Evolutionary conservation across 2,329 filamentous ascomycete genomes (phyloP), one percentile per base, ranked within the genome.

Genomic region (Pseudogymnoascus pannorum): DNA sequence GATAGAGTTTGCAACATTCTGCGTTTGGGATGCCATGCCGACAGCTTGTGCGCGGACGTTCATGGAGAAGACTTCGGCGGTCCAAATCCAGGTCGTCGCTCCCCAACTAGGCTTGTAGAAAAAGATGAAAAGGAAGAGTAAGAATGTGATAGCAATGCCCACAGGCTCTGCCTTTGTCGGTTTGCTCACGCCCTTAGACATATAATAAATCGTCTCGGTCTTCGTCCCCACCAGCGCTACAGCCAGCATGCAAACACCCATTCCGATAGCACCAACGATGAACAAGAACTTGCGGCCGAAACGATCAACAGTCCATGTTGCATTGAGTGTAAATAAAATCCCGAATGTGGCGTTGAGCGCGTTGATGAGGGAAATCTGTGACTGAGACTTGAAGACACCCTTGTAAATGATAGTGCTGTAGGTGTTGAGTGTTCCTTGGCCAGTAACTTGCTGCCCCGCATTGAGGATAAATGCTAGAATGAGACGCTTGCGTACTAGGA

Each of bases 341-440:
- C 85, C 85, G 66, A 86, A 87, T 5, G 87, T 90, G 40, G 86
- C 87, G 71, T 89, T 90, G 60, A 90, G 77, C 3, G 87, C 87
- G 71, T 90, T 90, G 77, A 90, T 90, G 31, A 90, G 77, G 64
- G 85, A 85, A 70, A 89, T 88, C 20, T 80, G 84, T 58, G 80
- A 75, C 60, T 73, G 75, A 60, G 74, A 78, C 22, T 75, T 78
- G 77, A 87, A 90, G 22, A 89, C 81, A 70, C 87, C 86, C 75
- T 87, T 83, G 77, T 90, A 90, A 69, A 90, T 87, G 67, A 83
- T 82, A n/a, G 86, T 87, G 18, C 82, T 87, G 78, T 90, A 90
- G 3, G 82, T 81, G 78, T 89, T 90, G 66, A 90, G 78, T 1
- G 86, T 87, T 64, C 87, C 87, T 73, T 90, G 87, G 18, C 87